Evolutionary conservation across 495 filamentous ascomycete species (phyloP).

Genomic region (Talaromyces proteolyticus): DNA sequence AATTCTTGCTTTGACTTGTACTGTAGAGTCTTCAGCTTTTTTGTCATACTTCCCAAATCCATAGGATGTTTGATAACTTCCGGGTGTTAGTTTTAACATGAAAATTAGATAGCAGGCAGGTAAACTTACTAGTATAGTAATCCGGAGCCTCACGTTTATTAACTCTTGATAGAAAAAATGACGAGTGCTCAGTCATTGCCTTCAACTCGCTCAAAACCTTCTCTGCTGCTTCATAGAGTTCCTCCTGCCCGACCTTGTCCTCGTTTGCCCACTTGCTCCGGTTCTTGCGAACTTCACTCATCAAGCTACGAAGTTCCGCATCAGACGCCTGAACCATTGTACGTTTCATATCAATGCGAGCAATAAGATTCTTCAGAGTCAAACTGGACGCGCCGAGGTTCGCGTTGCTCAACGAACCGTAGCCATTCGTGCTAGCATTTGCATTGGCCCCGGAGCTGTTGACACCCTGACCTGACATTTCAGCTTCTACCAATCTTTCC

Average conservation of each 20-base stretch:
- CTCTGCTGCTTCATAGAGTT: conserved; percentile 93
- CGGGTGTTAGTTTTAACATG: conserved; percentile 2
- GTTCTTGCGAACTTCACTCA: conserved; percentile 96
- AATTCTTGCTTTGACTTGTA: conserved; percentile 97
- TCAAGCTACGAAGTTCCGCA: conserved; percentile 80
- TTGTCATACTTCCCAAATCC: conserved; percentile 97
- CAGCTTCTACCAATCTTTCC: conserved; percentile 90
- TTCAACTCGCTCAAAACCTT: conserved; percentile 95
- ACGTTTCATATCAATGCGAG: conserved; percentile 86
- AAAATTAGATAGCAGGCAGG: conserved; percentile 2
- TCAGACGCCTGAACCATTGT: conserved; percentile 85
- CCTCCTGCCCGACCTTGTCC: conserved; percentile 93
- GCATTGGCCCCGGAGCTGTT: conserved; percentile 39
- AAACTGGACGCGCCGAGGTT: conserved; percentile 97
- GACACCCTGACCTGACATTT: conserved; percentile 69
- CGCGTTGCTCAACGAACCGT: conserved; percentile 84
- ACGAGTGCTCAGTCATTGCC: conserved; percentile 92
- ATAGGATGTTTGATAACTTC: conserved; percentile 94
- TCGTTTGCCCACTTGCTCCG: conserved; percentile 98
- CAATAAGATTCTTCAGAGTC: conserved; percentile 93
- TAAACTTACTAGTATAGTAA: conserved; percentile 73
- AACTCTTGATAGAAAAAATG: conserved; percentile 84
- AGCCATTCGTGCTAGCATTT: conserved; percentile 48
- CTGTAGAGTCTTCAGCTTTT: conserved; percentile 81
- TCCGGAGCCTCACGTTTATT: conserved; percentile 96